A percentile compares a stretch with the other conserved stretches of the same genome.
Conservation (phyloP, 164 flowering plant species). For the Tinospora cordifolia region DNA sequence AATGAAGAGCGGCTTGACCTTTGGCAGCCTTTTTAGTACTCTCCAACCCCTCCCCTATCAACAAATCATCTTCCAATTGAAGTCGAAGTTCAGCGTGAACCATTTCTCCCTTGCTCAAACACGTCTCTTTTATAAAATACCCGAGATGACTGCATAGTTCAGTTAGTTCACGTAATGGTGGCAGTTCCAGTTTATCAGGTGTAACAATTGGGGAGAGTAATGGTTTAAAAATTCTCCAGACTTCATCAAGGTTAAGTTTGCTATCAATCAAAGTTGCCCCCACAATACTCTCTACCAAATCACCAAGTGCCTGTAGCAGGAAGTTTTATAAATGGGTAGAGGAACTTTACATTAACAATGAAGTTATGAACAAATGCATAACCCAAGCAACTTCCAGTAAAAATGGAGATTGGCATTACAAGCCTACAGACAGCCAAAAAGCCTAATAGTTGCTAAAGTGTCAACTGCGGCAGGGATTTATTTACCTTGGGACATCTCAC, state of each 20-base stretch:
- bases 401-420: background rate
- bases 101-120: constrained; percentile 29
- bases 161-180: constrained; percentile 59
- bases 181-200: constrained; percentile 74
- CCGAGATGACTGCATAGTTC: constrained; percentile 75
- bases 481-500: constrained; percentile 67
- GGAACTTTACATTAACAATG: background rate
- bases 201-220: constrained; percentile 82
- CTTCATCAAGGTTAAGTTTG: constrained; percentile 52
- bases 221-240: constrained; percentile 73
- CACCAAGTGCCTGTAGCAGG: constrained; percentile 73
- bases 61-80: constrained; percentile 56
- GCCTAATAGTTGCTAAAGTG: background rate
- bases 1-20: constrained; percentile 60
- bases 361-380: background rate
- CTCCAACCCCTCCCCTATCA: constrained; percentile 49
- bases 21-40: constrained; percentile 50
- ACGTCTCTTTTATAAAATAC: constrained; percentile 49
- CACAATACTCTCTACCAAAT: constrained; percentile 85
- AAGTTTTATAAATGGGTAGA: background rate
- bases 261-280: constrained; percentile 79
- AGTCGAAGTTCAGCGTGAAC: constrained; percentile 51
- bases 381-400: background rate
- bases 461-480: background rate
- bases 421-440: too few relatives aligned